phyloP scores from a whole-genome alignment of 139 green algal species.

The Bryopsis sp. region DNA sequence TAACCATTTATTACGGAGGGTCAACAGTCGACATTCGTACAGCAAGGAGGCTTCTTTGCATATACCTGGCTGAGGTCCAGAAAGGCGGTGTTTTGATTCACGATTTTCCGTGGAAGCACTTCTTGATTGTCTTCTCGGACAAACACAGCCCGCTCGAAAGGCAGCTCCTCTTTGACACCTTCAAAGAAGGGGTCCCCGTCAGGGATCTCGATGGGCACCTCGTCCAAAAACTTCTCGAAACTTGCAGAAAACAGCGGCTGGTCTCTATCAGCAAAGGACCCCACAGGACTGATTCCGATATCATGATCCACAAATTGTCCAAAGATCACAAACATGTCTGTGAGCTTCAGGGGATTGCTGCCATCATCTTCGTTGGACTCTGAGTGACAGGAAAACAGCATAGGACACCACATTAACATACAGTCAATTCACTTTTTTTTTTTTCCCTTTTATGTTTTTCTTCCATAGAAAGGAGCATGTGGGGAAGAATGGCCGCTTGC shows the following conservation, averaged over 20 bases:
- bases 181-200: not conserved
- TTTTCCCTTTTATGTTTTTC: too few species aligned
- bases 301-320: conserved; percentile 17
- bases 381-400: too few species aligned
- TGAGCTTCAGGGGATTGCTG: not conserved
- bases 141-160: not conserved
- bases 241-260: conserved; percentile 4
- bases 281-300: not conserved
- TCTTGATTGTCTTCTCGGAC: not conserved
- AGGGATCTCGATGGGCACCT: conserved; percentile 15
- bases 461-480: too few species aligned
- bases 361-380: conserved; percentile 4
- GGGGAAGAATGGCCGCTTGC: too few species aligned
- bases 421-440: too few species aligned
- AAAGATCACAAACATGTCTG: conserved; percentile 3
- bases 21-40: not conserved
- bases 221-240: not conserved
- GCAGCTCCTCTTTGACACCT: not conserved
- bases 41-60: not conserved
- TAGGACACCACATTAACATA: too few species aligned
- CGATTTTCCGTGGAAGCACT: not conserved
- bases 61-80: not conserved
- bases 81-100: not conserved
- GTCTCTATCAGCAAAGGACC: not conserved
- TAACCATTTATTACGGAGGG: not conserved